Base-by-base conservation (phyloP, 108 stramenopile species). In the Conticribra guillardii region DNA sequence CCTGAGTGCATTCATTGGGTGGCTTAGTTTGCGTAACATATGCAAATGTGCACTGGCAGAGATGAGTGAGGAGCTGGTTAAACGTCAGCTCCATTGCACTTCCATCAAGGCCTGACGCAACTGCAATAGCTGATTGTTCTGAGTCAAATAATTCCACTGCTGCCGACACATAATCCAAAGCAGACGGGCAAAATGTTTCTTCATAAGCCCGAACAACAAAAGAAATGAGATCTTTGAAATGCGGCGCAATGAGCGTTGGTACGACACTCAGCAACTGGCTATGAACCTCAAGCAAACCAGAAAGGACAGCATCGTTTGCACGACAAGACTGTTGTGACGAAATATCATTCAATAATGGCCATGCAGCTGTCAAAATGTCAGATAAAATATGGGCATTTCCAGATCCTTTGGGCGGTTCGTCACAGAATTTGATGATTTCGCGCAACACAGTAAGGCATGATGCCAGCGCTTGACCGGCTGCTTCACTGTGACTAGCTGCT, bases 61-160 rank as follows among this genome's bases (percentile, higher is more conserved):
- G 64, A 75, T 84, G 86, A 7, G 64, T 45, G 21, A 82, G 64
- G 16, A 89, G 78, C 23, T 73, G 73, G 19, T 45, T 49, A 47
- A 85, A 82, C 16, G 68, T 63, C 14, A 51, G 17, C 26, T 74
- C 69, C 27, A 52, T 59, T 60, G 53, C 50, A 27, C 67, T 63
- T 4, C 58, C 72, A 21, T 71, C 71, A 47, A 71, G 66, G 19
- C 72, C 78, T 23, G 73, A 71, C 15, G 67, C 72, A 21, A 24
- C 31, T 55, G 45, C 52, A 30, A 63, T 44, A 21, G 48, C 59
- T 60, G 59, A 67, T 53, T 66, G 49, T 33, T 60, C 75, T 9
- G 64, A 60, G 17, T 82, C 79, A 72, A 89, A 89, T 33, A 58
- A 52, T 70, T 89, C 88, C 16, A 84, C 85, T 33, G 85, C 85